Conservation (phyloP, 1,284 basidiomycete genomes). For the Mycosarcoma mackinlayi region DNA sequence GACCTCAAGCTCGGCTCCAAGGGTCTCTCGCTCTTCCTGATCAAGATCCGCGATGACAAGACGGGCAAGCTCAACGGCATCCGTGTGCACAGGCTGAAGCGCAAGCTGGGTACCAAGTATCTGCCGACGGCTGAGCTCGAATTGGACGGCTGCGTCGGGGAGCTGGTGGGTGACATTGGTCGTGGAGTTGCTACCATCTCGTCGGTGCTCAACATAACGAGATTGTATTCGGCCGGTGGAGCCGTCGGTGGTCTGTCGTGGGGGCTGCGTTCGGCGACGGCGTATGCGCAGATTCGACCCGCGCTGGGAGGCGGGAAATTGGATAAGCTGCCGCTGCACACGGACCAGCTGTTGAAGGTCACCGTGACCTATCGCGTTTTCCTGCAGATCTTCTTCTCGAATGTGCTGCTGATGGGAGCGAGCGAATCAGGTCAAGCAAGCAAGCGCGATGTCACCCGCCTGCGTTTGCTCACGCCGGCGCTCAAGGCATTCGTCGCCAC, state of each 20-base stretch:
- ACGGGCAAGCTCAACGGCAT: constrained; percentile 75
- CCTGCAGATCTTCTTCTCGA: constrained; percentile 87
- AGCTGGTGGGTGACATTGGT: constrained; percentile 75
- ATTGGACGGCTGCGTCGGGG: constrained; percentile 75
- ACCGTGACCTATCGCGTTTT: constrained; percentile 72
- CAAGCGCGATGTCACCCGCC: constrained; percentile 87
- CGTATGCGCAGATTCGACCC: constrained; percentile 48
- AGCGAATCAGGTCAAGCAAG: constrained; percentile 93
- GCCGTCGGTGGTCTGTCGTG: constrained; percentile 38
- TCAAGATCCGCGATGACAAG: constrained; percentile 38
- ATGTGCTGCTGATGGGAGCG: constrained; percentile 88
- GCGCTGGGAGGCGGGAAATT: constrained; percentile 77
- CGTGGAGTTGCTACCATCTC: constrained; percentile 79
- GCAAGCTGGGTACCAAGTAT: constrained; percentile 81
- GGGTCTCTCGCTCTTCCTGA: constrained; percentile 74
- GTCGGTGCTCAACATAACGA: constrained; percentile 73
- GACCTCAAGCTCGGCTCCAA: constrained; percentile 56
- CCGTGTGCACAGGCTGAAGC: constrained; percentile 77
- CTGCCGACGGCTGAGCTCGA: constrained; percentile 82
- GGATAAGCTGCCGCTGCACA: constrained; percentile 63
- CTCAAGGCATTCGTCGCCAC: constrained; percentile 79
- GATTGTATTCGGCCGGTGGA: constrained; percentile 68
- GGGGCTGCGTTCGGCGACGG: constrained; percentile 47
- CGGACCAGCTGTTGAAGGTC: constrained; percentile 71
- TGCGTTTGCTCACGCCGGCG: constrained; percentile 78